Percentiles rank a stretch among this genome's conserved stretches.
These are phyloP conservation scores for Amanita rubescens DNA, from an alignment of 768 basidiomycete genomes.

Conservation along the genomic window DNA sequence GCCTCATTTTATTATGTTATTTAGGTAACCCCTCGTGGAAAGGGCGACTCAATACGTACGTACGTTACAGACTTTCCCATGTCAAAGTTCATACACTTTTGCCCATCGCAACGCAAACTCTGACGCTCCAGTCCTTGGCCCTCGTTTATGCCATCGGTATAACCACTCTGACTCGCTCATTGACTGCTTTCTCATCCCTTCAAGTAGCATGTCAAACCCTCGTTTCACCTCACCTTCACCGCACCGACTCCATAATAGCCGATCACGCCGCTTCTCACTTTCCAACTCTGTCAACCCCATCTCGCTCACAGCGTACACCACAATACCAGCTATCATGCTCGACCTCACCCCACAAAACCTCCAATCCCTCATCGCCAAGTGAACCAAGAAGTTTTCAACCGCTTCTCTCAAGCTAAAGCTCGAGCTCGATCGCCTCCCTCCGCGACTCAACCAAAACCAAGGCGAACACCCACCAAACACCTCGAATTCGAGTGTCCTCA, in stretches of 20 bases:
- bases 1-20: too few species aligned
- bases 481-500: neutral
- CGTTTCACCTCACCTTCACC: neutral
- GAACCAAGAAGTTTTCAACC: constrained; percentile 3
- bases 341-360: neutral
- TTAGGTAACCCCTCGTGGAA: too few species aligned
- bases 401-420: neutral
- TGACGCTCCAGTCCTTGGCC: neutral
- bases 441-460: constrained; percentile 3
- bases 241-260: neutral
- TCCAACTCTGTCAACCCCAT: neutral
- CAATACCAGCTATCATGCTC: neutral
- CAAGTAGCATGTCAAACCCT: neutral
- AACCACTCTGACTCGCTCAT: neutral
- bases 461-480: constrained; percentile 5
- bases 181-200: neutral
- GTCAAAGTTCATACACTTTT: neutral
- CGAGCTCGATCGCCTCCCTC: neutral
- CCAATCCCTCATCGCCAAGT: neutral
- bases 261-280: neutral
- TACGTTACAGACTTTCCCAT: neutral
- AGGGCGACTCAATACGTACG: too few species aligned
- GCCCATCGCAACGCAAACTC: constrained; percentile 4
- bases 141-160: neutral
- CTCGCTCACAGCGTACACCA: neutral